These are phyloP conservation scores for Beauveria rudraprayagi DNA, from an alignment of 2,329 filamentous ascomycete genomes.

Conservation along the genomic window DNA sequence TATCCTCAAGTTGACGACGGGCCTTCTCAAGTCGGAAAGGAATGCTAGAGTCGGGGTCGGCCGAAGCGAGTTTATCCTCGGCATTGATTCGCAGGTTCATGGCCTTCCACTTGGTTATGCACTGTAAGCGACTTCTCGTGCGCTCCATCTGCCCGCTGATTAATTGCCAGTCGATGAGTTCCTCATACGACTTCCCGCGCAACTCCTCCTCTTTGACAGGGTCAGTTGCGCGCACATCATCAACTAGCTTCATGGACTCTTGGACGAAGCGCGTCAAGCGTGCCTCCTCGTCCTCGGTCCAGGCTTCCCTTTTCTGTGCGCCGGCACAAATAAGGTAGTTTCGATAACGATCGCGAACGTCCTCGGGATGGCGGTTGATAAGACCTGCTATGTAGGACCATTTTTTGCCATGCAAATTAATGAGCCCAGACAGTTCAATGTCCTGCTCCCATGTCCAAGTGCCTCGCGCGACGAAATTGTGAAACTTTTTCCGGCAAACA, in stretches of 20 bases:
- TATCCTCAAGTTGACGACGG: conserved; percentile 31
- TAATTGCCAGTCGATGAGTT: conserved; percentile 55
- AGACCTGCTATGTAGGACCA: conserved; percentile 56
- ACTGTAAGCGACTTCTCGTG: conserved; percentile 58
- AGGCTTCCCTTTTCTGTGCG: conserved; percentile 43
- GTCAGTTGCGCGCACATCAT: conserved; percentile 27
- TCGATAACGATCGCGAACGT: conserved; percentile 62
- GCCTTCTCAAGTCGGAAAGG: conserved; percentile 37
- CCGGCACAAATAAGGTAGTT: conserved; percentile 57
- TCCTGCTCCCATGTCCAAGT: conserved; percentile 33
- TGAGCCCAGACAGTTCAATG: conserved; percentile 27
- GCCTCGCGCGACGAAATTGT: conserved; percentile 53
- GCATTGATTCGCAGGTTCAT: conserved; percentile 29
- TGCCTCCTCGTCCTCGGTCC: conserved; percentile 54
- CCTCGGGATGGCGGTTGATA: conserved; percentile 56
- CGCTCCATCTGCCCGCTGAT: conserved; percentile 56
- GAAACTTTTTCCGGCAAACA: conserved; percentile 53
- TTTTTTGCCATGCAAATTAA: conserved; percentile 33
- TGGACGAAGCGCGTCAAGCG: conserved; percentile 44
- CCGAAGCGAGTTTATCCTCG: conserved; percentile 25
- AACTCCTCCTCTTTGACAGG: conserved; percentile 19
- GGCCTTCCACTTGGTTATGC: conserved; percentile 57
- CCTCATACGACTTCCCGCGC: conserved; percentile 36
- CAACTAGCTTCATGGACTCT: conserved; percentile 42
- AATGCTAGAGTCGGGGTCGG: conserved; percentile 24